Percentiles rank a stretch among this genome's conserved stretches.
These are phyloP conservation scores for Pyricularia sp. DNA, from an alignment of 2,329 filamentous ascomycete species.

Conservation along the genomic window DNA sequence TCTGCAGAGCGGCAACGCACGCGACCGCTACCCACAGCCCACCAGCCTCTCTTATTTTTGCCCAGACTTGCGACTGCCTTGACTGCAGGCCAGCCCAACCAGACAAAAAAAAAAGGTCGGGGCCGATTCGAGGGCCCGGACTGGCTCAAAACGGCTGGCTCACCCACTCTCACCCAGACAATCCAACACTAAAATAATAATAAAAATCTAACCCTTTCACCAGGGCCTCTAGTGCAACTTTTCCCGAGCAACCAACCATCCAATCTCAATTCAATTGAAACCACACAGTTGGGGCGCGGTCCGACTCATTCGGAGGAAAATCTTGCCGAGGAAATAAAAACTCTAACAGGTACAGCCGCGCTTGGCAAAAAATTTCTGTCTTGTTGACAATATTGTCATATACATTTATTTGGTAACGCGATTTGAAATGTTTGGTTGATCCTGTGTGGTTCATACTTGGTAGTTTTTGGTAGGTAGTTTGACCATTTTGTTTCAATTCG, in stretches of 20 bases:
- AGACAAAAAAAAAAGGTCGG: neutral
- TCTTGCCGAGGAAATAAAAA: neutral
- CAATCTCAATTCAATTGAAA: neutral
- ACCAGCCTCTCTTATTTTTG: neutral
- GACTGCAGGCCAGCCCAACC: neutral
- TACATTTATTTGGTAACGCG: neutral
- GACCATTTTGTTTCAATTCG: neutral
- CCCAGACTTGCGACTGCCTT: too few relatives aligned
- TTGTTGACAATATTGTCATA: neutral
- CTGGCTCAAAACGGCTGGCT: neutral
- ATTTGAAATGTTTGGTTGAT: neutral
- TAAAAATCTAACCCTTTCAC: neutral
- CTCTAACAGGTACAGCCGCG: neutral
- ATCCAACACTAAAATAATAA: neutral
- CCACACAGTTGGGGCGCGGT: neutral
- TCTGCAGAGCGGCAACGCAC: neutral
- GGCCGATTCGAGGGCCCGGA: neutral
- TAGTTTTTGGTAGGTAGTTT: neutral
- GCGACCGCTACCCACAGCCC: neutral
- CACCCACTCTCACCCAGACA: neutral
- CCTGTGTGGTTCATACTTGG: too few relatives aligned
- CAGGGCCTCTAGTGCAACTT: neutral
- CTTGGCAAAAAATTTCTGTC: neutral
- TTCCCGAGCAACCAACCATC: neutral
- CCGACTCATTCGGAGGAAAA: neutral